Evolutionary conservation across 768 basidiomycete genomes (phyloP), one percentile per base, ranked within the genome.

Genomic region (Calocybe indica): DNA sequence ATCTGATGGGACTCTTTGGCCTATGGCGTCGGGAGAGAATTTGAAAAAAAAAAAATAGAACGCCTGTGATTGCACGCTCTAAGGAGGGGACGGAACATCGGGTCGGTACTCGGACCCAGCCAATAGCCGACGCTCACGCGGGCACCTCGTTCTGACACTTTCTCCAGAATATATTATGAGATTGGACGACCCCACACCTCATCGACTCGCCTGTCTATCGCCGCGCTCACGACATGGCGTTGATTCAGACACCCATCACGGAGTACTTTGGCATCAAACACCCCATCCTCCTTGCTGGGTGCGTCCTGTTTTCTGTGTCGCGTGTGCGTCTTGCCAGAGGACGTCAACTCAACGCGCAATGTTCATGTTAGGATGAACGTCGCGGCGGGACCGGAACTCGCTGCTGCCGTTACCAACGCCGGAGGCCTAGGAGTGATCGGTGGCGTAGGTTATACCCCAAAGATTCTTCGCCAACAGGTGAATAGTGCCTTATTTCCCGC

Each of bases 361-460:
- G 3, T 37, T 13, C 8, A 41, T 15, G 15, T 14, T 50, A 91
- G 69, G 28, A 72, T 71, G 71, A 67, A 71, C 49, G 65, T 69
- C 9, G 68, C 65, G 52, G 75, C 76, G 47, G 76, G 76, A 5
- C 75, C 92, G 12, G 91, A 93, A 63, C 80, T 94, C 22, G 92
- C 92, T 12, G 93, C 92, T 36, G 92, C 90, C 35, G 92, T 95
- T 48, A 91, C 90, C 38, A 96, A 95, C 58, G 93, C 92, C 28
- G 92, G 93, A 41, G 93, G 93, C 44, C 56, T 96, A 37, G 93
- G 93, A 52, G 91, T 95, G 44, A 91, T 97, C 51, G 93, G 93
- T 34, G 93, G 93, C 46, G 73, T 87, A 31, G 89, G 89, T 0
- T 92, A 86, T 61, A 90, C 91, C 2, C 88, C 88, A 14, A 88